Base-by-base conservation (phyloP, 2,329 filamentous ascomycete species). In the Stemphylium beticola region DNA sequence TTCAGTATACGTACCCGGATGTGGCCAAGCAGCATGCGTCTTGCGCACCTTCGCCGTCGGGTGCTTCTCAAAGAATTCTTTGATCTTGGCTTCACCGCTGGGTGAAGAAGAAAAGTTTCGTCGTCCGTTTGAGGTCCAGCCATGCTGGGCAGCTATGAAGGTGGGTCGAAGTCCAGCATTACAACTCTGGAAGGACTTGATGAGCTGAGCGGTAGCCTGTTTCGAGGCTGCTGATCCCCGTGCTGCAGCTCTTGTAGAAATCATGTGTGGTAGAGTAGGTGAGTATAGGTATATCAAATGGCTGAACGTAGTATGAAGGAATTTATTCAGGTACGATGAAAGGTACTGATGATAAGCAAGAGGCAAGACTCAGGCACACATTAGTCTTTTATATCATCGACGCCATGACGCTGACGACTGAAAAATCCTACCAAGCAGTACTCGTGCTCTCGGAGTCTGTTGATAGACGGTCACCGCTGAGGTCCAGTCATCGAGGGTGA, bases 31-130 rank as follows among this genome's bases (percentile, higher is more conserved):
- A 56, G 79, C 71, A 45, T 77, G 69, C 0, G 80, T 82, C 34
- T 73, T 76, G 37, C 74, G 71, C 58, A 83, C 78, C 47, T 72
- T 72, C 0, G 78, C 74, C 15, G 78, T 75, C 36, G 81, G 74
- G 18, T 75, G 74, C 17, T 75, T 66, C 8, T 78, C 78, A 54
- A 83, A 82, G 70, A 78, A 80, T 41, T 81, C 78, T 42, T 76
- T 77, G 39, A 78, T 74, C 34, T 58, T 67, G 15, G 64, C 47
- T 51, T 32, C 60, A 5, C 57, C 62, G 57, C 17, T 75, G 68
- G 26, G 65, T 4, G 76, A 75, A 2, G 75, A 77, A 49, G 76
- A 78, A 66, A 82, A 81, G 34, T 71, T 70, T 26, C 77, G 75
- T 41, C 66, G 68, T 33, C 64, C 40, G 37, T 59, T 31, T 14